Conservation (phyloP, 2,329 filamentous ascomycete genomes). For the Xylaria sp. region DNA sequence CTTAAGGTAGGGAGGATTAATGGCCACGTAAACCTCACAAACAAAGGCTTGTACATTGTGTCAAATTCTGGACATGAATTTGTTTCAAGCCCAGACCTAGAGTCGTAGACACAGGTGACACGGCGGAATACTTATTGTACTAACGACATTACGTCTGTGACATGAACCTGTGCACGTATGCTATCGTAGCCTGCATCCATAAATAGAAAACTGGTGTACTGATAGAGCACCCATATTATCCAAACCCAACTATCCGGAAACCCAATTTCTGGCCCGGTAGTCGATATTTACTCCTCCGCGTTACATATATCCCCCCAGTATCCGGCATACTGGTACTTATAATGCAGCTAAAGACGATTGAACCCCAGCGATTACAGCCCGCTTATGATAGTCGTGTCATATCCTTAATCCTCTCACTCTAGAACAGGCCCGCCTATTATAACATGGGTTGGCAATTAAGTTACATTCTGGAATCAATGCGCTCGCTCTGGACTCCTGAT, state of each 20-base stretch:
- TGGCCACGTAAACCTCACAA: conserved; percentile 28
- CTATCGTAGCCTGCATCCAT: neutral
- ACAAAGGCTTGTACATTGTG: neutral
- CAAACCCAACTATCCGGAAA: conserved; percentile 14
- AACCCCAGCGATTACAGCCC: conserved; percentile 4
- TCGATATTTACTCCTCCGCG: conserved; percentile 1
- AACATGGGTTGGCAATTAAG: conserved; percentile 19
- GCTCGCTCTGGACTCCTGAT: conserved; percentile 19
- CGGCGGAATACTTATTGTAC: neutral
- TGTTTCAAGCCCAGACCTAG: neutral
- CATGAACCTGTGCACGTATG: neutral
- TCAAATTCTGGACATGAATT: neutral
- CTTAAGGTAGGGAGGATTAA: neutral
- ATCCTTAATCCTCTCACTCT: conserved; percentile 8
- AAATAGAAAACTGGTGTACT: neutral
- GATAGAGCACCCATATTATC: conserved; percentile 18
- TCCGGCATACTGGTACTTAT: neutral
- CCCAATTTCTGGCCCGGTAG: neutral
- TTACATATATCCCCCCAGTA: neutral
- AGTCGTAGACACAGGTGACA: neutral
- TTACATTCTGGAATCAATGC: conserved; percentile 13
- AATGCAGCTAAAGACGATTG: conserved; percentile 5
- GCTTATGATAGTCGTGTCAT: conserved; percentile 10
- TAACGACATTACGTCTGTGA: neutral
- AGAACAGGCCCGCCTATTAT: conserved; percentile 11